Evolutionary conservation across 1,284 basidiomycete species (phyloP).

Genomic region (Schizophyllum amplum): DNA sequence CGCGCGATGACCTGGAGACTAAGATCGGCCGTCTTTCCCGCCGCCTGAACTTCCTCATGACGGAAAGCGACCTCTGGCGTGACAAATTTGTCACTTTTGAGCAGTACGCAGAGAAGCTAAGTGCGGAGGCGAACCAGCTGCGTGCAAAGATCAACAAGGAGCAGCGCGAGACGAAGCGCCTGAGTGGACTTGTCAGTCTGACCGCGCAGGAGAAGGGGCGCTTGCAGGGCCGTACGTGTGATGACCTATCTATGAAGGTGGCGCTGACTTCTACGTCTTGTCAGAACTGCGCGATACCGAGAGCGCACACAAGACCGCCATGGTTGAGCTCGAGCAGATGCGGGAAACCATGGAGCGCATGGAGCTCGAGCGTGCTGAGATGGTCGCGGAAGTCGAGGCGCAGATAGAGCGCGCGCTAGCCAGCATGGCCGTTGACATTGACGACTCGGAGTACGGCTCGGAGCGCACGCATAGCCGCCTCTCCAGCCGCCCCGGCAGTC

Average conservation of each 20-base stretch:
- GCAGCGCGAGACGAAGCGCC: slow-evolving; percentile 75
- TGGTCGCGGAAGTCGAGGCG: slow-evolving; percentile 82
- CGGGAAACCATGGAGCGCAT: slow-evolving; percentile 71
- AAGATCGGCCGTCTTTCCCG: slow-evolving; percentile 80
- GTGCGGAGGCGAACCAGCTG: slow-evolving; percentile 74
- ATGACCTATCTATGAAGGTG: slow-evolving; percentile 5
- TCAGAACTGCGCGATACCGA: slow-evolving; percentile 66
- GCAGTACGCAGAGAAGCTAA: slow-evolving; percentile 86
- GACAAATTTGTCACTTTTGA: slow-evolving; percentile 90
- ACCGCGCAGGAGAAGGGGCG: slow-evolving; percentile 72
- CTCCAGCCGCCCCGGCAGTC: slow-evolving; percentile 28
- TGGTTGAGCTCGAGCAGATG: slow-evolving; percentile 65
- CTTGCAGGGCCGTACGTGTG: slow-evolving; percentile 58
- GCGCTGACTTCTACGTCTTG: slow-evolving; percentile 11
- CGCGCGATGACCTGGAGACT: slow-evolving; percentile 84
- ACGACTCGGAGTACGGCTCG: slow-evolving; percentile 61
- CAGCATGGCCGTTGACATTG: slow-evolving; percentile 74
- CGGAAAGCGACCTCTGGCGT: slow-evolving; percentile 82
- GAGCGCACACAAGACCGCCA: slow-evolving; percentile 61
- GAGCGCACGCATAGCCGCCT: slow-evolving; percentile 40
- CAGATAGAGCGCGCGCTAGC: slow-evolving; percentile 78
- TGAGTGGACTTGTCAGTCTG: slow-evolving; percentile 69
- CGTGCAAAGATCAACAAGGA: slow-evolving; percentile 82
- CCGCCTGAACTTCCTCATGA: slow-evolving; percentile 86
- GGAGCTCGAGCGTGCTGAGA: slow-evolving; percentile 76